Percentiles rank a stretch among this genome's conserved stretches.
Evolutionary conservation across 2,329 filamentous ascomycete genomes (phyloP).

Genomic region (Periconia sp.): DNA sequence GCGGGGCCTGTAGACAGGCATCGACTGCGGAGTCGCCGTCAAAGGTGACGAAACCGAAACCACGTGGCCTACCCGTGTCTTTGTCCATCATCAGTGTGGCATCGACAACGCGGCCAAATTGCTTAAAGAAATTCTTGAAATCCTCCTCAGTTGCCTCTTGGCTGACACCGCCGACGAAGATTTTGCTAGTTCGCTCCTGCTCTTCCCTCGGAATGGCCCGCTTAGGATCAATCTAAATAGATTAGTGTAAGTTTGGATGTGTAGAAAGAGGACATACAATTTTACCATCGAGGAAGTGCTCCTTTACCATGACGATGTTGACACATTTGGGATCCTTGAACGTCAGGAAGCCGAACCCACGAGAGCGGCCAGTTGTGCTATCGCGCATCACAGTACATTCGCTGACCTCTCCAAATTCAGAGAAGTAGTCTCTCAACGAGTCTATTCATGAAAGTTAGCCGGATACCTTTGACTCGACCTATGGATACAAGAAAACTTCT

Average conservation of each 20-base stretch:
- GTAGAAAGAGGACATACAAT: slow-evolving; percentile 71
- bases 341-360: slow-evolving; percentile 96
- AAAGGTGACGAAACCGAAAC: slow-evolving; percentile 98
- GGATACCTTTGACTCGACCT: background rate
- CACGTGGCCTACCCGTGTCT: slow-evolving; percentile 93
- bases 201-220: slow-evolving; percentile 96
- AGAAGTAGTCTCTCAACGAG: slow-evolving; percentile 95
- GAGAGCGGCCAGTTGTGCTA: slow-evolving; percentile 87
- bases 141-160: slow-evolving; percentile 96
- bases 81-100: slow-evolving; percentile 99
- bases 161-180: slow-evolving; percentile 96
- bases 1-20: slow-evolving; percentile 79
- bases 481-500: background rate
- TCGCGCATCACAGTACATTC: slow-evolving; percentile 99
- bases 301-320: slow-evolving; percentile 99
- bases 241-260: slow-evolving; percentile 23
- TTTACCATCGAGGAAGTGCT: slow-evolving; percentile 97
- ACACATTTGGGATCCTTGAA: slow-evolving; percentile 98
- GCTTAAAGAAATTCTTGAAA: slow-evolving; percentile 95
- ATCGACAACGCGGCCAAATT: slow-evolving; percentile 95
- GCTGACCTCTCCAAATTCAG: slow-evolving; percentile 94
- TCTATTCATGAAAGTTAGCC: slow-evolving; percentile 61
- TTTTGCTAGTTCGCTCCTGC: slow-evolving; percentile 97
- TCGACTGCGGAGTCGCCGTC: slow-evolving; percentile 96
- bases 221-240: slow-evolving; percentile 90